Evolutionary conservation across 2,329 filamentous ascomycete species (phyloP).

Genomic region (Apiospora kogelbergensis): DNA sequence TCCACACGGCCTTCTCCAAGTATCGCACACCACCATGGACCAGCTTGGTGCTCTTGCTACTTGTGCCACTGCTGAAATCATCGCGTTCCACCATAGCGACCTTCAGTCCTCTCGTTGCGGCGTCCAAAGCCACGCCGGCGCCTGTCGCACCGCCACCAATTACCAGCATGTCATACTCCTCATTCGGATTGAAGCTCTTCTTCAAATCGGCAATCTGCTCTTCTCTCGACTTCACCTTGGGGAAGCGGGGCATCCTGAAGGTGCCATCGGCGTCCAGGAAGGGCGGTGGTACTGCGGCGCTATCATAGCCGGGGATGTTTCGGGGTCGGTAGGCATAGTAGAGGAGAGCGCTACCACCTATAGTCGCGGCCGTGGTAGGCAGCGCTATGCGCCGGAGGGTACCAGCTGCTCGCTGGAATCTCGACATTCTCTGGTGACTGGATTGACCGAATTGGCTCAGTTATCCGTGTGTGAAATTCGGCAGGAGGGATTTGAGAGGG

Average conservation of each 20-base stretch:
- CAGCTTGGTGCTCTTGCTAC: conserved; percentile 74
- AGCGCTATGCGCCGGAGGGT: conserved; percentile 44
- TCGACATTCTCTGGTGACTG: conserved; percentile 26
- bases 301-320: conserved; percentile 69
- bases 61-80: conserved; percentile 72
- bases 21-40: conserved; percentile 77
- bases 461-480: neutral
- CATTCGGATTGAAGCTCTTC: conserved; percentile 38
- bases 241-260: conserved; percentile 66
- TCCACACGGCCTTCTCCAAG: conserved; percentile 74
- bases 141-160: conserved; percentile 73
- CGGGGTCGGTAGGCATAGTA: conserved; percentile 64
- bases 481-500: neutral
- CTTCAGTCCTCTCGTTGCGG: conserved; percentile 68
- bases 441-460: neutral
- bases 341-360: conserved; percentile 44
- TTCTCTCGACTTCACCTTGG: conserved; percentile 58
- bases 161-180: conserved; percentile 67
- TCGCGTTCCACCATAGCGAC: conserved; percentile 72
- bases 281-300: conserved; percentile 68
- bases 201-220: conserved; percentile 65
- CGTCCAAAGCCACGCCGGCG: conserved; percentile 70
- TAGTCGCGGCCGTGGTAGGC: conserved; percentile 41
- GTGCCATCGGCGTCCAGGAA: conserved; percentile 67
- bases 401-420: conserved; percentile 28